Percentiles rank a stretch among this genome's conserved stretches.
Conservation (phyloP, 129 eudicot species). For the Erigeron canadensis region DNA sequence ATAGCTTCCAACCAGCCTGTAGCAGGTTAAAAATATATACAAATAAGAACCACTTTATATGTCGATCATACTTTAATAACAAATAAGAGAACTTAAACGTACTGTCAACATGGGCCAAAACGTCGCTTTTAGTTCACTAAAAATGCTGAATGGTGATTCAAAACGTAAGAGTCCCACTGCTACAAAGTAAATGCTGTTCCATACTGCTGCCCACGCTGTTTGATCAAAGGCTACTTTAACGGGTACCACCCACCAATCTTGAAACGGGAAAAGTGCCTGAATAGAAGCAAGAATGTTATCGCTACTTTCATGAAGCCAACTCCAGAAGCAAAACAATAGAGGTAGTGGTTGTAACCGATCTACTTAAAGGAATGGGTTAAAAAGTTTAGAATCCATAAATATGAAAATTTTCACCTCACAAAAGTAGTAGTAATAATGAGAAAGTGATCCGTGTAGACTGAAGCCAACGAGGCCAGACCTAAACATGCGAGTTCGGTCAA, state of each 20-base stretch:
- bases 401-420: constrained; percentile 59
- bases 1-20: constrained; percentile 95
- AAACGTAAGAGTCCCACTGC: constrained; percentile 70
- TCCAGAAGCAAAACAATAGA: not conserved
- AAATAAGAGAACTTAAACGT: constrained; percentile 24
- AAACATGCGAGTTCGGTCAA: constrained; percentile 80
- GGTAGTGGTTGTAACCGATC: no score
- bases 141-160: constrained; percentile 60
- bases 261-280: constrained; percentile 74
- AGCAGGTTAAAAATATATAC: constrained; percentile 1
- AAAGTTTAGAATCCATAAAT: not conserved
- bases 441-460: constrained; percentile 85
- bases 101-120: constrained; percentile 91
- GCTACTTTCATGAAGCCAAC: not conserved
- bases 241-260: constrained; percentile 94
- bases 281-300: constrained; percentile 5
- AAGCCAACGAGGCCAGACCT: constrained; percentile 88
- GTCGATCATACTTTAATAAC: constrained; percentile 2
- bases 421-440: constrained; percentile 80
- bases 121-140: constrained; percentile 52
- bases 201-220: constrained; percentile 79
- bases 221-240: constrained; percentile 85
- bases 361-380: no score
- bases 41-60: not conserved
- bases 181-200: constrained; percentile 82